Evolutionary conservation across 2,329 filamentous ascomycete species (phyloP), one percentile per base, ranked within the genome.

Genomic region (Aquanectria penicillioides): DNA sequence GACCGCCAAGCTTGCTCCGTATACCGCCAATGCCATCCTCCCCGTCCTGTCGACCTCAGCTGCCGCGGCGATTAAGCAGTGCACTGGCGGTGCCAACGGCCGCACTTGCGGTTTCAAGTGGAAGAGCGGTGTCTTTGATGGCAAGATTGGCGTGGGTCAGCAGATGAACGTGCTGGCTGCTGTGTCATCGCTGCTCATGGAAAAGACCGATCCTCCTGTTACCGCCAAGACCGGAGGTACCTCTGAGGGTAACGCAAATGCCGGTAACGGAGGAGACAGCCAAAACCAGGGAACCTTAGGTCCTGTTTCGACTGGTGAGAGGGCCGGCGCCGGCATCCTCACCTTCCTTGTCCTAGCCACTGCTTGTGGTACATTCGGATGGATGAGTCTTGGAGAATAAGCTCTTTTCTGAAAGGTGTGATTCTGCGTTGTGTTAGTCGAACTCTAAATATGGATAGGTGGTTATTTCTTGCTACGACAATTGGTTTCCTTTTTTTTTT

Each of bases 121-220:
- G 86, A 79, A 77, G 31, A 71, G 73, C 5, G 80, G 77, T 3
- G 68, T 65, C 5, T 88, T 80, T 65, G 85, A 88, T 62, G 82
- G 83, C 37, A 83, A 79, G 57, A 80, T 75, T 4, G 84, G 86
- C 26, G 83, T 86, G 48, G 85, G 86, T 8, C 84, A 89, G 71
- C 79, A 86, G 67, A 86, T 89, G 79, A 82, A 82, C 51, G 86
- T 83, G 0, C 74, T 88, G 12, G 81, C 82, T 22, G 81, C 86
- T 4, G 80, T 88, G 15, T 81, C 81, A 5, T 81, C 81, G 2
- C 81, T 83, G 5, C 73, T 88, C 38, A 77, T 85, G 38, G 70
- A 73, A 23, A 63, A 72, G 5, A 75, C 76, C 2, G 72, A 77
- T 18, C 62, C 72, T 2, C 81, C 82, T 0, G 73, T 80, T 13